Base-by-base conservation (phyloP, 805 yeast genomes). In the Barnettozyma siamensis region DNA sequence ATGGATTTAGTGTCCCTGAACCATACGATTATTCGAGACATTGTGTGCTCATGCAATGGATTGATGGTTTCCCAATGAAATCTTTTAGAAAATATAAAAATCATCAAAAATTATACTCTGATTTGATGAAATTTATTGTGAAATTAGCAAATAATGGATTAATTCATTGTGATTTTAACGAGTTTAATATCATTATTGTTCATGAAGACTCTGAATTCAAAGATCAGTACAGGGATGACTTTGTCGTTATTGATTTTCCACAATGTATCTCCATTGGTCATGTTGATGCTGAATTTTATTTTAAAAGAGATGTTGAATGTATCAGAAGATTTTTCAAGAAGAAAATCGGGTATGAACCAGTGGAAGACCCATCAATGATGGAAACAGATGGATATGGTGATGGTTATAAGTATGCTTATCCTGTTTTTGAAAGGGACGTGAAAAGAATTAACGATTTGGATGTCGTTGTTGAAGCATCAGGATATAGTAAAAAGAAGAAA, bases 81-180 rank as follows among this genome's bases (percentile, higher is more conserved):
- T 83, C 81, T 49, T 69, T 91, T 50, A 73, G 78, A 50, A 78
- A 78, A 48, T 93, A 87, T 56, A 69, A 71, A 12, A 76, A 85
- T 48, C 76, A 83, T 53, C 76, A 79, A 46, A 73, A 77, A 47
- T 70, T 93, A 37, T 93, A 93, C 59, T 79, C 88, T 23, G 83
- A 87, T 41, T 69, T 93, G 56, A 91, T 93, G 98, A 67, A 71
- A 43, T 89, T 93, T 57, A 81, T 85, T 17, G 94, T 89, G 12
- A 74, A 78, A 46, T 67, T 93, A 40, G 99, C 85, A 6, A 81
- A 84, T 54, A 76, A 82, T 51, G 99, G 99, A 1, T 70, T 93
- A 42, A 88, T 93, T 40, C 99, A 93, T 64, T 91, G 99, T 72
- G 99, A 93, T 68, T 93, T 81, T 67, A 93, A 93, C 62, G 99